These are phyloP conservation scores for Cenchrus purpureus DNA, from an alignment of 176 grass and related monocot genomes.

Conservation along the genomic window DNA sequence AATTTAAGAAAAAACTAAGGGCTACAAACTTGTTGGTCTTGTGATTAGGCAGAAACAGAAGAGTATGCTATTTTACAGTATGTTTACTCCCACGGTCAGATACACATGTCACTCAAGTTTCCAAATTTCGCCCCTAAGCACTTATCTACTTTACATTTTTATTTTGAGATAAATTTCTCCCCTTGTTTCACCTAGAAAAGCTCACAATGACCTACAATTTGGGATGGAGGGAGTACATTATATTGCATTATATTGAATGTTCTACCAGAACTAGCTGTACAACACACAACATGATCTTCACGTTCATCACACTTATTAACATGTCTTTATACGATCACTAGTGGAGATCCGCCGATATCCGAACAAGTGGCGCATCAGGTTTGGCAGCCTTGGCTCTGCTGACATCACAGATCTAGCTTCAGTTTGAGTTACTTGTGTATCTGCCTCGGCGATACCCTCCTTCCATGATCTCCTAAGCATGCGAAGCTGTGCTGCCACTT, in stretches of 20 bases:
- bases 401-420: neutral
- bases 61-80: neutral
- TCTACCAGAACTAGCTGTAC: neutral
- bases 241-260: too few species aligned
- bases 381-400: neutral
- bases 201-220: too few species aligned
- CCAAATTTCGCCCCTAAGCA: too few species aligned
- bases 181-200: too few species aligned
- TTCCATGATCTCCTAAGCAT: constrained; percentile 14
- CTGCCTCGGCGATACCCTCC: neutral
- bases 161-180: too few species aligned
- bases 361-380: constrained; percentile 31
- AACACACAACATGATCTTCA: neutral
- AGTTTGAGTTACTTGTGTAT: neutral
- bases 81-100: too few species aligned
- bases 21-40: neutral
- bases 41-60: neutral
- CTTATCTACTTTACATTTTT: too few species aligned
- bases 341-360: constrained; percentile 13
- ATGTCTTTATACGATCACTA: neutral
- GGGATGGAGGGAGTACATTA: too few species aligned
- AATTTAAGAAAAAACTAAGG: neutral
- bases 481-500: constrained; percentile 2
- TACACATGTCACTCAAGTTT: too few species aligned
- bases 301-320: neutral